A percentile compares a stretch with the other conserved stretches of the same genome.
Evolutionary conservation across 2,329 filamentous ascomycete genomes (phyloP).

Genomic region (Xylaria sp.): DNA sequence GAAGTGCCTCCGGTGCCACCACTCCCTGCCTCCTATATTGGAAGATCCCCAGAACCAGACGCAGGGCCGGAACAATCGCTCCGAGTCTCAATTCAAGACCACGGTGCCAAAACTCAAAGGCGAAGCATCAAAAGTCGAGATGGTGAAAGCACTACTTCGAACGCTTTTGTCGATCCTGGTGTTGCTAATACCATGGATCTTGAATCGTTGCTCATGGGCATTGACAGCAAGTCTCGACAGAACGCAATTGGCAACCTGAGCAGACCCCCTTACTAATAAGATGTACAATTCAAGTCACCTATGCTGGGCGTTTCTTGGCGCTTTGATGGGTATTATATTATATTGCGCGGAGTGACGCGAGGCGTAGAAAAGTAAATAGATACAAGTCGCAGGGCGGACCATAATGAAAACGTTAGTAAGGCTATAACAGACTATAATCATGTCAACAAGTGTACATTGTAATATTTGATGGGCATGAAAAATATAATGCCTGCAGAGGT

Average conservation of each 20-base stretch:
- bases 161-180: conserved; percentile 40
- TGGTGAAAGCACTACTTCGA: conserved; percentile 46
- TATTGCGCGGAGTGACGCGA: neutral
- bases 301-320: conserved; percentile 4
- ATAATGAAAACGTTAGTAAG: neutral
- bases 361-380: conserved; percentile 19
- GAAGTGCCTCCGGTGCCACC: conserved; percentile 67
- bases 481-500: neutral
- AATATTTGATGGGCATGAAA: neutral
- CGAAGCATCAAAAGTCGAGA: conserved; percentile 47
- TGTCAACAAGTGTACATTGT: conserved; percentile 19
- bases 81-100: conserved; percentile 52
- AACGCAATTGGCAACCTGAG: conserved; percentile 50
- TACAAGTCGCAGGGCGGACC: conserved; percentile 4
- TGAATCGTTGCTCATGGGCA: conserved; percentile 50
- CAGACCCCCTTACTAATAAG: conserved; percentile 48
- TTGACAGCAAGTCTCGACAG: conserved; percentile 50
- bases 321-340: conserved; percentile 14
- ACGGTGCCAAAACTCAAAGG: conserved; percentile 48
- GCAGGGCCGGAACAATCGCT: conserved; percentile 41
- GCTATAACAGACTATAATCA: conserved; percentile 26
- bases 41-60: conserved; percentile 40
- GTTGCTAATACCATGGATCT: conserved; percentile 46
- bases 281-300: conserved; percentile 3
- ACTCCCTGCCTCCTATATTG: conserved; percentile 55